Percentiles rank a stretch among this genome's conserved stretches.
Conservation (phyloP, 768 basidiomycete genomes). For the Dentipellis fragilis region DNA sequence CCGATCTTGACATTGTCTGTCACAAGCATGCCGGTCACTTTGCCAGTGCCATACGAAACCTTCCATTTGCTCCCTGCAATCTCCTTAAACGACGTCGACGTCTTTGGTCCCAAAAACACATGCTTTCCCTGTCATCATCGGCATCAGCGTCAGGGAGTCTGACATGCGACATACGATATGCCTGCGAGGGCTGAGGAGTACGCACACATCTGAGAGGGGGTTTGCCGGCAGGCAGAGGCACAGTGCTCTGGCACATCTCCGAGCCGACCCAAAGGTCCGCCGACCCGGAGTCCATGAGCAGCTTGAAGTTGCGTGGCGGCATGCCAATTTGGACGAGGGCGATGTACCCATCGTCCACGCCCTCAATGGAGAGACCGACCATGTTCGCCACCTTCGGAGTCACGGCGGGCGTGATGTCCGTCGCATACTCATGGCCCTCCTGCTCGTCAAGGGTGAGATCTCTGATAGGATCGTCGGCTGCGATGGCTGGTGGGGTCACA, state of each 20-base stretch:
- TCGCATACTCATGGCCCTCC: slow-evolving; percentile 3
- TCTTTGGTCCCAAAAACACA: slow-evolving; percentile 49
- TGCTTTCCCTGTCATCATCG: slow-evolving; percentile 41
- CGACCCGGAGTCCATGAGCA: slow-evolving; percentile 39
- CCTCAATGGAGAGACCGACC: no score
- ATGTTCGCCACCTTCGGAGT: no score
- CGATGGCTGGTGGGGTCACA: not conserved
- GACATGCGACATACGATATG: no score
- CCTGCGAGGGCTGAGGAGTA: not conserved
- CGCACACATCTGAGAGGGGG: slow-evolving; percentile 30
- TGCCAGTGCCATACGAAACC: slow-evolving; percentile 62
- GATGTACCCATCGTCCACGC: slow-evolving; percentile 43
- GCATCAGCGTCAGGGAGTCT: no score
- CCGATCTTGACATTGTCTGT: slow-evolving; percentile 56
- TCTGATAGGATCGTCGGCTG: not conserved
- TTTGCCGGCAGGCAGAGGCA: not conserved
- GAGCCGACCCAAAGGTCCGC: slow-evolving; percentile 35
- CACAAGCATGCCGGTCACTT: slow-evolving; percentile 54
- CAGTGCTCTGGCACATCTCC: slow-evolving; percentile 22
- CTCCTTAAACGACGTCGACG: slow-evolving; percentile 49
- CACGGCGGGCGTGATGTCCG: slow-evolving; percentile 30
- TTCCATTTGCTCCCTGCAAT: slow-evolving; percentile 41
- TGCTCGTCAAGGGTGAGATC: no score
- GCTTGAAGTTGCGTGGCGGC: slow-evolving; percentile 29
- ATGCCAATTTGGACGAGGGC: slow-evolving; percentile 34